Base-by-base conservation (phyloP, 2,329 filamentous ascomycete genomes). In the Ophiostoma sp. region DNA sequence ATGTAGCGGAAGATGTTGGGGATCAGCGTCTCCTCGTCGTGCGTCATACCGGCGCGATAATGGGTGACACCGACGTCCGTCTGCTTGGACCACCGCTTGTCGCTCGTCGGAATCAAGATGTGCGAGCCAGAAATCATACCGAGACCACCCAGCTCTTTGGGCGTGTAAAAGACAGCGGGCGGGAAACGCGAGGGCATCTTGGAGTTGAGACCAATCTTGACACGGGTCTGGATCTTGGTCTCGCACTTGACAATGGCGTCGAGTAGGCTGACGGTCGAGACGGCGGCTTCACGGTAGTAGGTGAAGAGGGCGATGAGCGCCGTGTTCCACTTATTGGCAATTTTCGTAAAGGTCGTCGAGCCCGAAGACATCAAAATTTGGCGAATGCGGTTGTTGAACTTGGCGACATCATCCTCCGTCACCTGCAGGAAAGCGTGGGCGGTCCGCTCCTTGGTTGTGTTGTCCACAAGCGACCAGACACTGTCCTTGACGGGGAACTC, bases 301-400 rank as follows among this genome's bases (percentile, higher is more conserved):
- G 96, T 98, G 84, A 99, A 99, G 33, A 99, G 88, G 0, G 96
- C 95, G 79, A 99, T 99, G 77, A 99, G 83, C 1, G 94, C 96
- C 0, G 96, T 99, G 83, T 99, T 99, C 96, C 97, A 99, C 84
- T 99, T 99, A 84, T 99, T 99, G 64, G 97, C 96, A 79, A 99
- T 99, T 88, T 99, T 99, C 63, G 96, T 99, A 84, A 99, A 99
- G 0, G 96, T 99, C 0, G 96, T 99, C 5, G 94, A 97, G n/a
- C 96, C 97, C 74, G 96, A 98, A 12, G 95, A 98, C 96, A 99
- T 99, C 73, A 99, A 87, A 80, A 99, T 99, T 80, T 99, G 96
- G 74, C 96, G 91, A 79, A 99, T 99, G 57, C 97, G 91, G 82
- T 99, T 99, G 84, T 99, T 99, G 87, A 99, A 99, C 83, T 98